Base-by-base conservation (phyloP, 495 filamentous ascomycete genomes). In the Xylaria acuta region DNA sequence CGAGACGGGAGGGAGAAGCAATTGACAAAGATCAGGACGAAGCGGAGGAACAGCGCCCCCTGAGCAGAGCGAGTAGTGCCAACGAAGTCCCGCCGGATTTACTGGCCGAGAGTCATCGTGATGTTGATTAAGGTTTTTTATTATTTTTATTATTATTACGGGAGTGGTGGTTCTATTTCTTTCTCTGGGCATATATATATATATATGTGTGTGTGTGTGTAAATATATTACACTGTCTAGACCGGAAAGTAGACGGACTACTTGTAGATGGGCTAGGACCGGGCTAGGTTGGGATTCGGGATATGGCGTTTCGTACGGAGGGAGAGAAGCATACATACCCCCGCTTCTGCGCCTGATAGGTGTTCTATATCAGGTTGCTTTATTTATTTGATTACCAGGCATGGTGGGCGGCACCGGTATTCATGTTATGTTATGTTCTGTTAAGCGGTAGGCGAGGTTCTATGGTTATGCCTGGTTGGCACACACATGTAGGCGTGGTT, bases 11-110 rank as follows among this genome's bases (percentile, higher is more conserved):
- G 22, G 11, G 12, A 16, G 56, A 1, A 1, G 7, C 3, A 4
- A 38, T 40, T 36, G 12, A 14, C 36, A 68, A 70, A 25, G 56
- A 73, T 16, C 8, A 20, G 1, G 36, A 40, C 3, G 65, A 36
- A 7, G 70, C 58, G 25, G 68, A 62, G 71, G 22, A 30, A 14
- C 63, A 47, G 22, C 38, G 9, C 16, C 65, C 51, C 4, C 18
- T 71, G 0, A 74, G 78, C 32, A 75, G 76, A 54, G 72, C 73
- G 59, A 78, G 74, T 34, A 81, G 80, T 51, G 81, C 70, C 64
- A 84, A 85, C 41, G 79, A 81, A 41, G 77, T 85, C 12, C 82
- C 83, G 27, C 76, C 77, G 0, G 83, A 84, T 64, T 79, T 86
- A 60, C 68, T 86, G 27, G 73, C 74, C 3, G 82, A 84, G 73